Conservation (phyloP, 176 grass and related monocot genomes). For the Aegilops bicornis region DNA sequence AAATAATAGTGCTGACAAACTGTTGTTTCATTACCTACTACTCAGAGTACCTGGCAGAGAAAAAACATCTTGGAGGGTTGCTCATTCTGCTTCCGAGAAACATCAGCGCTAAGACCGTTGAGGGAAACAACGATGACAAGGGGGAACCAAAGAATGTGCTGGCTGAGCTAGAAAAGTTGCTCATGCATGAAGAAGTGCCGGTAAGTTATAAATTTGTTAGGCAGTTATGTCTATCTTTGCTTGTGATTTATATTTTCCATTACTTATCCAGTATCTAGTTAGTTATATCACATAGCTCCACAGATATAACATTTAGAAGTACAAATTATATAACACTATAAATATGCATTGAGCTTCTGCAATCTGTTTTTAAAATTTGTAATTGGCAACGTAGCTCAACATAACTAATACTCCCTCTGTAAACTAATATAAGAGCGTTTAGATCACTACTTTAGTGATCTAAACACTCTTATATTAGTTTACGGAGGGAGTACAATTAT, state of each 20-base stretch:
- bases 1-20: neutral
- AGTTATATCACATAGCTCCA: neutral
- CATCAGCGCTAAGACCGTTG: conserved; percentile 31
- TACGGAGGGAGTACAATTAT: too few species aligned
- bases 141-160: conserved; percentile 48
- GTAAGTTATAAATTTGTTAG: conserved; percentile 35
- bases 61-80: conserved; percentile 76
- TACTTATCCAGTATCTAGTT: neutral
- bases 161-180: conserved; percentile 70
- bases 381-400: neutral
- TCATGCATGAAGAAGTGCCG: conserved; percentile 69
- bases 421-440: too few species aligned
- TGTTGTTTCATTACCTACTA: conserved; percentile 2
- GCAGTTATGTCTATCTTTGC: neutral
- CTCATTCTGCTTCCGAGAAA: conserved; percentile 84
- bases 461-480: too few species aligned
- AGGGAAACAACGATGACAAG: conserved; percentile 23
- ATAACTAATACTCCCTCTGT: too few species aligned
- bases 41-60: conserved; percentile 79
- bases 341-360: conserved; percentile 2
- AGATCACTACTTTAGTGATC: too few species aligned
- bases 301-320: neutral
- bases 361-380: neutral
- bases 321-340: neutral
- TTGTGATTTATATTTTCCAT: neutral